Evolutionary conservation across 73 alveolate genomes (phyloP).

Genomic region (Symbiodinium natans): DNA sequence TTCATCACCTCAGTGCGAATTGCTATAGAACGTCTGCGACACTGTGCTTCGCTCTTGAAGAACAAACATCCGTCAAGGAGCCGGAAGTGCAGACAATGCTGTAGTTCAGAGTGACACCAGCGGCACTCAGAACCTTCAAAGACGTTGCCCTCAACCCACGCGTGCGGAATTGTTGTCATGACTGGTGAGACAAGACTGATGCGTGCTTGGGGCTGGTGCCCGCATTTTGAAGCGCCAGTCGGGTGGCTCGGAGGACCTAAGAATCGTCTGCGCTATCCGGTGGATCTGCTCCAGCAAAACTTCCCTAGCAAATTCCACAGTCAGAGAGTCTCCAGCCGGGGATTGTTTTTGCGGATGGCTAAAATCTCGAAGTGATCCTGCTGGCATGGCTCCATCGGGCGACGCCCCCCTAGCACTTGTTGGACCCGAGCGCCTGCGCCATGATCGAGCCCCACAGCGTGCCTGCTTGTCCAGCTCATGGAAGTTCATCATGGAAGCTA

Average conservation of each 20-base stretch:
- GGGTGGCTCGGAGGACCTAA: conserved; percentile 32
- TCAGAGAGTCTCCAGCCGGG: conserved; percentile 24
- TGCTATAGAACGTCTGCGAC: too few species aligned
- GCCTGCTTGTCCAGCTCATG: background rate
- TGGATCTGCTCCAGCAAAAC: too few species aligned
- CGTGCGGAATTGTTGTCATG: background rate
- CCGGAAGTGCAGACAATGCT: conserved; percentile 61
- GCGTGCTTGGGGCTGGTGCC: background rate
- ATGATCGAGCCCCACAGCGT: conserved; percentile 80
- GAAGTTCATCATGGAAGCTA: too few species aligned
- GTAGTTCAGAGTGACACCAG: conserved; percentile 75
- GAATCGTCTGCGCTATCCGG: too few species aligned
- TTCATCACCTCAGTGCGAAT: background rate
- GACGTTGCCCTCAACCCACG: background rate
- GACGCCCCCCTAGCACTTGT: too few species aligned
- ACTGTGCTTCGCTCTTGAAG: too few species aligned
- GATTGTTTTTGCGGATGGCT: conserved; percentile 70
- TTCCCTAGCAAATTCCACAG: background rate
- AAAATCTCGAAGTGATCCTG: conserved; percentile 80
- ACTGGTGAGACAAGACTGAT: too few species aligned
- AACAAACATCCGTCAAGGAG: background rate
- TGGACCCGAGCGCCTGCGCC: conserved; percentile 43
- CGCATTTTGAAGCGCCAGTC: conserved; percentile 69
- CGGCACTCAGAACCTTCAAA: conserved; percentile 47
- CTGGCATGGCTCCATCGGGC: too few species aligned